Conservation (phyloP, 2,329 filamentous ascomycete genomes). For the Truncatella angustata region DNA sequence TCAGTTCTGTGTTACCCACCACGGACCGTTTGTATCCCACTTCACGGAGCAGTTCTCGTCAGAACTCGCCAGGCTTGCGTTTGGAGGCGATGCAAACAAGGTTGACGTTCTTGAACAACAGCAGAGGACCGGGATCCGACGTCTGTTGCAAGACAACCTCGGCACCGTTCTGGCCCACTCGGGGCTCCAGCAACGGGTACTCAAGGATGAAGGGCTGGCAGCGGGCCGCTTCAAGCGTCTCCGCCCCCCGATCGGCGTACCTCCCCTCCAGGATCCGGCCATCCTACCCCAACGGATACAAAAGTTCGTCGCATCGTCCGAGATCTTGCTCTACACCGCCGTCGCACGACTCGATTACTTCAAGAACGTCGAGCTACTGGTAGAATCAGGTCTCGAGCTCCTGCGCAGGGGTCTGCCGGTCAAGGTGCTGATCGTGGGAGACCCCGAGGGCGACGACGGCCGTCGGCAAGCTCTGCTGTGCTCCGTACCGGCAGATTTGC, state of each 20-base stretch:
- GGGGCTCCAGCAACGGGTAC: conserved; percentile 6
- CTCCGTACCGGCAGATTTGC: neutral
- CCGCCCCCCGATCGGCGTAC: conserved; percentile 7
- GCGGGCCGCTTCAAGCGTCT: conserved; percentile 3
- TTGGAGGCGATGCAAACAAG: conserved; percentile 8
- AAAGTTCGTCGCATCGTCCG: neutral
- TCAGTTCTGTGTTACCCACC: conserved; percentile 10
- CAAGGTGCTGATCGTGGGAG: neutral
- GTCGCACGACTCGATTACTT: conserved; percentile 10
- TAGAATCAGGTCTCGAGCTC: conserved; percentile 5
- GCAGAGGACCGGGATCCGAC: conserved; percentile 1
- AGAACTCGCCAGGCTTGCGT: conserved; percentile 2
- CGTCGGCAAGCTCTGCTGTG: neutral
- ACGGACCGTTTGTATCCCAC: conserved; percentile 9
- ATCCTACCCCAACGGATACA: conserved; percentile 1
- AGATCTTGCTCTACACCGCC: conserved; percentile 7
- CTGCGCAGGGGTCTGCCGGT: conserved; percentile 4
- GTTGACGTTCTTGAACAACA: conserved; percentile 7
- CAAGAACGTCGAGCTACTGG: conserved; percentile 9
- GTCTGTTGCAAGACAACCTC: conserved; percentile 2
- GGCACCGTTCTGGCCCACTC: conserved; percentile 10
- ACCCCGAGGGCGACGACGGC: neutral
- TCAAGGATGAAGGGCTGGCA: neutral
- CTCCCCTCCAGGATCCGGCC: neutral
- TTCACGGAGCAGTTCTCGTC: conserved; percentile 4